These are phyloP conservation scores for Mycocentrospora acerina DNA, from an alignment of 2,329 filamentous ascomycete genomes.

Conservation along the genomic window DNA sequence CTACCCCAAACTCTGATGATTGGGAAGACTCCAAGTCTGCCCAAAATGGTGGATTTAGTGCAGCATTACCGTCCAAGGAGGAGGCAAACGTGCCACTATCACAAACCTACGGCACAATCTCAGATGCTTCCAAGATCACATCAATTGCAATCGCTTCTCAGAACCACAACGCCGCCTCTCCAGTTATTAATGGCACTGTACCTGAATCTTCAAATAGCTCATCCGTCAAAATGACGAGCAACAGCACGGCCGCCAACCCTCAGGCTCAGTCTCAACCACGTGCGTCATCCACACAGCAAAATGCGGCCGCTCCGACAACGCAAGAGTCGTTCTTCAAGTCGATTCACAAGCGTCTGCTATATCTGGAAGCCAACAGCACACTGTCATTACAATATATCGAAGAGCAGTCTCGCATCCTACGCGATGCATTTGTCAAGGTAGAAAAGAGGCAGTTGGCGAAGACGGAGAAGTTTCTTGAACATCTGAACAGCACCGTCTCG, in stretches of 20 bases:
- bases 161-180: conserved; percentile 5
- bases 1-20: not conserved
- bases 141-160: conserved; percentile 2
- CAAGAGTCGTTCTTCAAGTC: conserved; percentile 99
- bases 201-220: conserved; percentile 9
- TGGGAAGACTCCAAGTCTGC: not conserved
- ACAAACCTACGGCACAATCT: conserved; percentile 3
- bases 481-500: conserved; percentile 84
- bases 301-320: conserved; percentile 71
- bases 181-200: conserved; percentile 8
- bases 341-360: conserved; percentile 86
- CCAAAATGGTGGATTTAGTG: not conserved
- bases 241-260: conserved; percentile 19
- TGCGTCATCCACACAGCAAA: conserved; percentile 48
- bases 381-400: conserved; percentile 95
- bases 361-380: conserved; percentile 89
- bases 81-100: not conserved
- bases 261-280: conserved; percentile 22
- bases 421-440: conserved; percentile 81
- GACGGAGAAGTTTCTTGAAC: conserved; percentile 76
- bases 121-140: not conserved
- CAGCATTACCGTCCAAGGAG: conserved; percentile 1
- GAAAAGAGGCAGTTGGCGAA: conserved; percentile 87
- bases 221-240: conserved; percentile 14
- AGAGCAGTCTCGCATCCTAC: conserved; percentile 86